Base-by-base conservation (phyloP, 495 filamentous ascomycete species). In the Cercophora sp. region DNA sequence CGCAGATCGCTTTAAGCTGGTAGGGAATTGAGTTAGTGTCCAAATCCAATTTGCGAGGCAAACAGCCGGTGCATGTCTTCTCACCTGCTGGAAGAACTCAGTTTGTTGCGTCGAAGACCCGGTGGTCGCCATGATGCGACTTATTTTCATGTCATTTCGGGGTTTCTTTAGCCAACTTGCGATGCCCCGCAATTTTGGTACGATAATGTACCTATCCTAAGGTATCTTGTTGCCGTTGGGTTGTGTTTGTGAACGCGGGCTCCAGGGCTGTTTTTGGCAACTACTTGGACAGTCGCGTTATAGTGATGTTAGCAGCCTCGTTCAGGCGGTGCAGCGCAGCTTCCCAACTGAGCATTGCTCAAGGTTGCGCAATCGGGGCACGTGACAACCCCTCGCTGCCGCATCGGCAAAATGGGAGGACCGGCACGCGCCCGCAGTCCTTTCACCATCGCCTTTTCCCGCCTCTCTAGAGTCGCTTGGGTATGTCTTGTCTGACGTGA, bases 1-100 rank as follows among this genome's bases (percentile, higher is more conserved):
- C 83, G 61, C 91, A 97, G 51, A 77, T 74, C 56, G 82, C 76
- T 57, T 66, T 68, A 13, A 68, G 57, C 63, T 66, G 27, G 15
- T 16, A 20, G 35, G 5, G 2, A 20, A 15, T 36, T 27, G 20
- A 35, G 41, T 39, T 11, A 29, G 48, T n/a, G n/a, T n/a, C n/a
- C n/a, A n/a, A n/a, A n/a, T n/a, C n/a, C n/a, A n/a, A n/a, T n/a
- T n/a, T n/a, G n/a, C n/a, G n/a, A n/a, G n/a, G n/a, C n/a, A n/a
- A n/a, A n/a, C n/a, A n/a, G n/a, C n/a, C n/a, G n/a, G n/a, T n/a
- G n/a, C n/a, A n/a, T n/a, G n/a, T n/a, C n/a, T n/a, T n/a, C n/a
- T n/a, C 18, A 65, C 66, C 58, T 65, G 53, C 34, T 61, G 53
- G 19, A 69, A 69, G 52, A 67, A 69, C 16, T 57, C 54, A 43